Evolutionary conservation across 148 eudicot species (phyloP).

Genomic region (Amaranthus palmeri): DNA sequence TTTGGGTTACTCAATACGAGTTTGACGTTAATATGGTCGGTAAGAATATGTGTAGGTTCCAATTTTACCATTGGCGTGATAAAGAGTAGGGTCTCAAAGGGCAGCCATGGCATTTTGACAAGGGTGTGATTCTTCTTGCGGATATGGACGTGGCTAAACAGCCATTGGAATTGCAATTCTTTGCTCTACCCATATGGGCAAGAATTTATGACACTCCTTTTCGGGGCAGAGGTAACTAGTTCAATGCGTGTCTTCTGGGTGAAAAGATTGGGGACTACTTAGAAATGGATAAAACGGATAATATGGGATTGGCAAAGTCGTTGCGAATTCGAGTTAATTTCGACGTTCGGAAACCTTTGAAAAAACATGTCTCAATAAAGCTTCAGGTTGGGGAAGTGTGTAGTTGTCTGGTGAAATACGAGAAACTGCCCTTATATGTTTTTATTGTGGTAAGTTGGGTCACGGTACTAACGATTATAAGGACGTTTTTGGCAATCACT

Average conservation of each 20-base stretch:
- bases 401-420: no score
- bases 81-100: neutral
- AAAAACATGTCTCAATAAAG: no score
- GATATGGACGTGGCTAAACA: neutral
- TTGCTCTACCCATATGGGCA: neutral
- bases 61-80: neutral
- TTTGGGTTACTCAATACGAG: neutral
- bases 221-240: neutral
- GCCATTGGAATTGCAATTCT: neutral
- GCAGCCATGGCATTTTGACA: neutral
- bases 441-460: no score
- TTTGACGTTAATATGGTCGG: neutral
- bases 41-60: neutral
- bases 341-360: no score
- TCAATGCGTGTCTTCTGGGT: neutral
- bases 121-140: neutral
- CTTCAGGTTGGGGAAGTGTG: no score
- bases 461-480: no score
- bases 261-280: neutral
- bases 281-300: neutral
- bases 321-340: no score
- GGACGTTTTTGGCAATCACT: no score
- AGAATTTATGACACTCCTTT: neutral
- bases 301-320: no score
- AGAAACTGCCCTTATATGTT: no score